Conservation (phyloP, 495 filamentous ascomycete genomes). For the Hypomontagnella submonticulosa region DNA sequence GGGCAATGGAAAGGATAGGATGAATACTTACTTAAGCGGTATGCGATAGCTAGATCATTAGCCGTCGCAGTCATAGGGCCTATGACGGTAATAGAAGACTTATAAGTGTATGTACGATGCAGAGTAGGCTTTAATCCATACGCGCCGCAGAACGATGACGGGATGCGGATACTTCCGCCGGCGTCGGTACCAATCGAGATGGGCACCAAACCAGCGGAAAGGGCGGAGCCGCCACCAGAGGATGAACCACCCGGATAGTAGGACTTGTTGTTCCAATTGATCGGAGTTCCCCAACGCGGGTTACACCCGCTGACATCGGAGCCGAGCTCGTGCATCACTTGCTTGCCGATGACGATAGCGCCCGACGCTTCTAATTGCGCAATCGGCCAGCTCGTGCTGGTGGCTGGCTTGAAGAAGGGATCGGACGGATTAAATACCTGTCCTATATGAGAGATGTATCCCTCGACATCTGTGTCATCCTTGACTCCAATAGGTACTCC, state of each 20-base stretch:
- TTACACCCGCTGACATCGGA: conserved; percentile 58
- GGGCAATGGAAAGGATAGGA: not conserved
- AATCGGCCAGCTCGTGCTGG: conserved; percentile 73
- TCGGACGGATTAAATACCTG: conserved; percentile 52
- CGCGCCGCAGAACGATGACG: conserved; percentile 82
- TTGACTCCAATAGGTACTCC: conserved; percentile 89
- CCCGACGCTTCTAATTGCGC: conserved; percentile 80
- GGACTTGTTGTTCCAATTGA: conserved; percentile 80
- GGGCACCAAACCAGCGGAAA: conserved; percentile 79
- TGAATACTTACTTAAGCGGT: conserved; percentile 62
- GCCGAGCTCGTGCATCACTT: conserved; percentile 93
- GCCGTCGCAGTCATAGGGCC: conserved; percentile 84
- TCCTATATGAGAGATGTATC: conserved; percentile 74
- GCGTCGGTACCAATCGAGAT: conserved; percentile 88
- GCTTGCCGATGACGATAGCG: conserved; percentile 84
- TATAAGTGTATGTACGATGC: conserved; percentile 69
- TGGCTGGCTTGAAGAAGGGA: conserved; percentile 49
- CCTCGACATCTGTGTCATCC: conserved; percentile 82
- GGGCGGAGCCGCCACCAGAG: conserved; percentile 82
- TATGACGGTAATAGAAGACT: conserved; percentile 70
- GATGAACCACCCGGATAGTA: conserved; percentile 94
- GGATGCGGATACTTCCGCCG: conserved; percentile 86
- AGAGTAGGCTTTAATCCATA: conserved; percentile 91
- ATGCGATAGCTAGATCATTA: conserved; percentile 84
- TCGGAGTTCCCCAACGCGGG: conserved; percentile 71